Evolutionary conservation across 31 red algal species (phyloP).

Genomic region (Asparagopsis taxiformis): DNA sequence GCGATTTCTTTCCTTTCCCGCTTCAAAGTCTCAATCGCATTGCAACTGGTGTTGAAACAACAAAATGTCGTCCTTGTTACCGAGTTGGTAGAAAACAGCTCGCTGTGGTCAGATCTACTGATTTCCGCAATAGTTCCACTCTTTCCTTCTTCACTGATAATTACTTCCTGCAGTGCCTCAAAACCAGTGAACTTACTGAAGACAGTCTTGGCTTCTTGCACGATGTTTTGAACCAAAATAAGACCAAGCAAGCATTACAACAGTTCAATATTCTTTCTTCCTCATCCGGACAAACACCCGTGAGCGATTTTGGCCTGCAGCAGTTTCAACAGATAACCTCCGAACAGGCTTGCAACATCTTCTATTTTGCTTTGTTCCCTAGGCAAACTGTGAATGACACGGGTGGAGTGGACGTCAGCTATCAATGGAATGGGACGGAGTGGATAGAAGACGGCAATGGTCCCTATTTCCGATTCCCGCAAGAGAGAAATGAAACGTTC

Average conservation of each 20-base stretch:
- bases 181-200: constrained; percentile 14
- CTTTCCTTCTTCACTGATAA: constrained; percentile 36
- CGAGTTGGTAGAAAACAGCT: constrained; percentile 12
- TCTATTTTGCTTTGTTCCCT: constrained; percentile 49
- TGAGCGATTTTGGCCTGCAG: neutral
- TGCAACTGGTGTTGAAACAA: constrained; percentile 10
- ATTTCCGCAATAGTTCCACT: constrained; percentile 16
- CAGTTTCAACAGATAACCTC: neutral
- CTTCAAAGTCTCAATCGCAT: constrained; percentile 12
- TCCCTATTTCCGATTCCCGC: constrained; percentile 29
- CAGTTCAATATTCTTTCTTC: constrained; percentile 4
- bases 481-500: neutral
- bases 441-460: constrained; percentile 15
- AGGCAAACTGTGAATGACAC: neutral
- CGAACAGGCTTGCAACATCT: constrained; percentile 40
- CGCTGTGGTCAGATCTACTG: constrained; percentile 11
- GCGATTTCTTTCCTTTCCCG: constrained; percentile 48
- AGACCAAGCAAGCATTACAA: neutral
- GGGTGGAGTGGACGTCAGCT: constrained; percentile 18
- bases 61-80: constrained; percentile 43
- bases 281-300: neutral
- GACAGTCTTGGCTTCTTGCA: constrained; percentile 2
- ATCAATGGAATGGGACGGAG: constrained; percentile 13
- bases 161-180: constrained; percentile 49
- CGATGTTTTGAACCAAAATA: neutral